phyloP scores from a whole-genome alignment of 164 flowering plant genomes.

The Aristolochia fimbriata region DNA sequence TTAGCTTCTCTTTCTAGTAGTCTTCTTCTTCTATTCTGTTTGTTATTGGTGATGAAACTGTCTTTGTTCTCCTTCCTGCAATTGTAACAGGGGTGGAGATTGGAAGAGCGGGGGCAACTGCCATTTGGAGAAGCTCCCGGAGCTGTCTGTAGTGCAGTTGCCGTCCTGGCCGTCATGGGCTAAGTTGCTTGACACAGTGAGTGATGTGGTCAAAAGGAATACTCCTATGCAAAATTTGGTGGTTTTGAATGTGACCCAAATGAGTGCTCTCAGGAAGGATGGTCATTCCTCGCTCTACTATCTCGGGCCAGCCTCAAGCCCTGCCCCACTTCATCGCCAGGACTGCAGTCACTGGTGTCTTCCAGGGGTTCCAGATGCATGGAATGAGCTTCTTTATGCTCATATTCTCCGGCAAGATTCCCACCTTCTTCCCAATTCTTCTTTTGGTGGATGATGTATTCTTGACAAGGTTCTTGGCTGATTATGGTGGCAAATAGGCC shows the following conservation, averaged over 20 bases:
- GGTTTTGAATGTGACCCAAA: constrained; percentile 51
- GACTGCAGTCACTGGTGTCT: constrained; percentile 99
- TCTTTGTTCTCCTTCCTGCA: background rate
- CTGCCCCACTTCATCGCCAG: constrained; percentile 63
- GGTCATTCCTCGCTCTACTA: constrained; percentile 83
- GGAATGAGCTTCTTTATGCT: constrained; percentile 83
- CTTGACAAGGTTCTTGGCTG: no score
- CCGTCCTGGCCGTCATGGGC: constrained; percentile 31
- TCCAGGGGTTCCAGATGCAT: constrained; percentile 88
- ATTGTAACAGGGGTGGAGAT: constrained; percentile 55
- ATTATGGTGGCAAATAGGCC: no score
- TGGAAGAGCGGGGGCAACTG: constrained; percentile 87
- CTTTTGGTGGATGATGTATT: no score
- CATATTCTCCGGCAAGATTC: constrained; percentile 35
- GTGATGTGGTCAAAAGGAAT: constrained; percentile 23
- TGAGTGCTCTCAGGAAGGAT: constrained; percentile 72
- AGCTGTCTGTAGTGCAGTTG: constrained; percentile 37
- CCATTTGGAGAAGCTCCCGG: constrained; percentile 74
- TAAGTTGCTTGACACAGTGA: constrained; percentile 21
- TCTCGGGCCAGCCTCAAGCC: constrained; percentile 29
- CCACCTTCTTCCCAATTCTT: constrained; percentile 15
- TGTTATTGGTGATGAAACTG: background rate
- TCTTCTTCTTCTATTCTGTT: background rate
- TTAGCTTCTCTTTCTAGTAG: background rate
- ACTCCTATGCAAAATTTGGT: constrained; percentile 16